Evolutionary conservation across 352 stramenopile species (phyloP), one percentile per base, ranked within the genome.

Genomic region (Plasmopara muralis): DNA sequence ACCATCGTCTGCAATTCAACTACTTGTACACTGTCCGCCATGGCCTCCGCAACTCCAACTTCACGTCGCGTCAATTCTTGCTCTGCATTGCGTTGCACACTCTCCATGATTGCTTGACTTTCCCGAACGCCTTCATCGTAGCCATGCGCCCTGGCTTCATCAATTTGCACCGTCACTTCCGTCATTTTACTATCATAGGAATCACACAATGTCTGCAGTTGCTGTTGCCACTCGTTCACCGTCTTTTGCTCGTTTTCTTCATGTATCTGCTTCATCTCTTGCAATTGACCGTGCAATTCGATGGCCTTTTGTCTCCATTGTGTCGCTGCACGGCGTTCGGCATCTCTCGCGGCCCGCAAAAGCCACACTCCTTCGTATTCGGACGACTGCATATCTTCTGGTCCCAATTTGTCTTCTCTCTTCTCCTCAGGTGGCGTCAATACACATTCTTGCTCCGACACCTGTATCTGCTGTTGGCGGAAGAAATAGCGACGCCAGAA

Each of bases 401-500:
- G 64, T 28, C 14, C 13, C 31, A 65, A 29, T 53, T 75, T 53
- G 18, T 56, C 38, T 43, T 62, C 48, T 18, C 57, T 50, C 12
- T 76, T 64, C 4, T 61, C 49, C 6, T 81, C 64, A 3, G 41
- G 49, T 28, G 49, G 25, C 13, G 47, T 31, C 54, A 72, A 53
- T 15, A 2, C 14, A 41, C 63, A 53, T 15, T 76, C 51, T 9
- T 68, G 58, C 52, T 85, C 66, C 2, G 52, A 49, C 15, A 68
- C 40, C 51, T 78, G 48, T 2, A 62, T 54, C 41, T 84, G 69
- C 40, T 88, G 72, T 30, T 70, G 63, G 0, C 82, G 71, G 60
- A 92, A 92, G 61, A 90, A 92, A 30, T 67, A 93, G 70, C 82
- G 72, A 48, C 72, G 67, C 83, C 83, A 93, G 47, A 93, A 93